A percentile compares a stretch with the other conserved stretches of the same genome.
phyloP scores from a whole-genome alignment of 2,329 filamentous ascomycete species.

The Aspergillus neotritici region DNA sequence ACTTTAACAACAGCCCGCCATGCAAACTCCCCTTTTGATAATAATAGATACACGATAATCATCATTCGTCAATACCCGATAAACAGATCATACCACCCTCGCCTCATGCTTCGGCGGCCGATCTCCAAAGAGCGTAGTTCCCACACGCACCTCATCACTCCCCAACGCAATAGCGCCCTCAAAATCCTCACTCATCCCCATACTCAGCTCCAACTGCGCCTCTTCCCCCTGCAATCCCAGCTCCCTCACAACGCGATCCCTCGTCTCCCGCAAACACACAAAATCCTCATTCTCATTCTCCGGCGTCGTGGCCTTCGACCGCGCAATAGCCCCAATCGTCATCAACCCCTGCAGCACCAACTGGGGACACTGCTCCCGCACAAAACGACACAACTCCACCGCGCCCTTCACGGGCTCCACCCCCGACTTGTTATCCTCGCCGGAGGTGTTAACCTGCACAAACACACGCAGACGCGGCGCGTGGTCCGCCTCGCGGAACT shows the following conservation, averaged over 20 bases:
- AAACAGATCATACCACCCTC: slow-evolving; percentile 49
- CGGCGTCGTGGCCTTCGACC: slow-evolving; percentile 65
- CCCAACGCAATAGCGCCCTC: slow-evolving; percentile 79
- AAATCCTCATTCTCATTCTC: slow-evolving; percentile 94
- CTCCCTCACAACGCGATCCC: slow-evolving; percentile 63
- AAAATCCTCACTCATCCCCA: slow-evolving; percentile 98
- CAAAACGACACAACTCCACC: slow-evolving; percentile 61
- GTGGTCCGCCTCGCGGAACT: slow-evolving; percentile 30
- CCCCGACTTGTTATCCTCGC: slow-evolving; percentile 79
- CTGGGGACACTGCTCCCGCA: slow-evolving; percentile 65
- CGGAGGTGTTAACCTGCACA: slow-evolving; percentile 93
- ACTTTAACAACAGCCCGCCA: too few species aligned
- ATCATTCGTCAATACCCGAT: slow-evolving; percentile 6
- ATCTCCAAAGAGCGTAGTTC: slow-evolving; percentile 88
- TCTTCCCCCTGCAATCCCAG: slow-evolving; percentile 46
- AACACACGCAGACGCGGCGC: slow-evolving; percentile 61
- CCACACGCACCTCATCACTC: slow-evolving; percentile 83
- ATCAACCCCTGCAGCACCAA: slow-evolving; percentile 77
- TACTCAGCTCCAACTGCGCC: slow-evolving; percentile 75
- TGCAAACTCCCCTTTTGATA: too few species aligned
- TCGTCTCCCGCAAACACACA: slow-evolving; percentile 58
- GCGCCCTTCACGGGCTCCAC: slow-evolving; percentile 58
- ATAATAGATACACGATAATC: slow-evolving; percentile 9
- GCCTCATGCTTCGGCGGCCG: slow-evolving; percentile 75
- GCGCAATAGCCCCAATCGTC: slow-evolving; percentile 93